phyloP scores from a whole-genome alignment of 805 yeast species.

The Pichia cabralensis region DNA sequence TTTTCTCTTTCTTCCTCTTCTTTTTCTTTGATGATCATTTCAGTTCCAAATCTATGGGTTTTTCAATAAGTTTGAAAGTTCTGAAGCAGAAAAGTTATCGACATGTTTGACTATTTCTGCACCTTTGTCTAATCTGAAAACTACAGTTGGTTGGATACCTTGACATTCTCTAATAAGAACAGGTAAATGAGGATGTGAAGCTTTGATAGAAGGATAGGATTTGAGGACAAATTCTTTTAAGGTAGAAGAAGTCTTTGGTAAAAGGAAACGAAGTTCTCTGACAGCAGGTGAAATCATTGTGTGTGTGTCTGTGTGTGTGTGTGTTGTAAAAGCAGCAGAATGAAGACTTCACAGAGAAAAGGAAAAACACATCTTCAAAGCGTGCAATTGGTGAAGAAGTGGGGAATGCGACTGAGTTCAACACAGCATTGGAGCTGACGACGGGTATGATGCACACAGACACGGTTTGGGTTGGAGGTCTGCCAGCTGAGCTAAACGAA shows the following conservation, averaged over 20 bases:
- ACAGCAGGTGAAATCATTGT: constrained; percentile 37
- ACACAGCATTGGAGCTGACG: too few relatives aligned
- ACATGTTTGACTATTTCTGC: constrained; percentile 38
- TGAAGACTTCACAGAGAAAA: too few relatives aligned
- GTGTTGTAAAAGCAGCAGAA: neutral
- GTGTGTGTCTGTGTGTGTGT: neutral
- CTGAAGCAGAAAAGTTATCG: constrained; percentile 38
- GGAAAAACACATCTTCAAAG: neutral
- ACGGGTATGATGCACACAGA: too few relatives aligned
- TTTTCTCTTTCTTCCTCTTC: too few relatives aligned
- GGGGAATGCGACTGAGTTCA: too few relatives aligned
- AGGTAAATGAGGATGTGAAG: constrained; percentile 57
- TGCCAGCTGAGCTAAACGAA: constrained; percentile 57
- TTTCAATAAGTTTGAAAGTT: constrained; percentile 29
- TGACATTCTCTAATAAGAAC: constrained; percentile 69
- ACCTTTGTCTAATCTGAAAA: constrained; percentile 60
- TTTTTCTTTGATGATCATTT: too few relatives aligned
- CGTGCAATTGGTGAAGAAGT: neutral
- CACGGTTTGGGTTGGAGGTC: constrained; percentile 66
- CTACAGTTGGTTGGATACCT: constrained; percentile 64
- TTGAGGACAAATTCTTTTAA: constrained; percentile 50
- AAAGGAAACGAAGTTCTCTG: constrained; percentile 73
- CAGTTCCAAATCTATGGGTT: constrained; percentile 11
- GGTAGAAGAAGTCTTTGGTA: constrained; percentile 67
- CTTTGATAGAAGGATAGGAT: constrained; percentile 56